These are phyloP conservation scores for Leucaena leucocephala DNA, from an alignment of 306 rosid genomes.

Conservation along the genomic window DNA sequence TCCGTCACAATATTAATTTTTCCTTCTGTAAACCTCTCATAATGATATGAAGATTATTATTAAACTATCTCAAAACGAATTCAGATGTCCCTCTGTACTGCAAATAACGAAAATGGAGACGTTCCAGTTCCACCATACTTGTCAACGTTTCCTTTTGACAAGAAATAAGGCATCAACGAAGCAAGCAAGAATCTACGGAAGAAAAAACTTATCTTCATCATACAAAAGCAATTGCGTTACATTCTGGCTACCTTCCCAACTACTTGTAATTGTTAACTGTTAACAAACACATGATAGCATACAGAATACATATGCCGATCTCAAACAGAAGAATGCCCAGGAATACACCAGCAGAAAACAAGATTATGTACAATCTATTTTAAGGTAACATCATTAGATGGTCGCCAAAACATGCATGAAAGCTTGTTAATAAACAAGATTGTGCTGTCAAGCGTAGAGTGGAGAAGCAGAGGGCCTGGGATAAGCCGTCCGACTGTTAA, in stretches of 20 bases:
- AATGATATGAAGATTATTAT: neutral
- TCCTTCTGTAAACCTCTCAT: neutral
- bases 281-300: constrained; percentile 35
- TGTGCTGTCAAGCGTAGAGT: constrained; percentile 50
- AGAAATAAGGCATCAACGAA: constrained; percentile 3
- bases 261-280: constrained; percentile 30
- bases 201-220: neutral
- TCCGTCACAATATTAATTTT: neutral
- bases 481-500: constrained; percentile 38
- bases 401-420: constrained; percentile 33
- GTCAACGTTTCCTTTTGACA: neutral
- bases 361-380: constrained; percentile 57
- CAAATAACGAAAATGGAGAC: neutral
- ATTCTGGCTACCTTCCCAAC: constrained; percentile 26
- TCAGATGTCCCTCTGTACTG: neutral
- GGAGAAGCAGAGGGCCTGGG: constrained; percentile 79
- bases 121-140: neutral
- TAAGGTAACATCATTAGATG: neutral
- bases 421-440: constrained; percentile 2
- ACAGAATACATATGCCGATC: constrained; percentile 23
- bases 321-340: constrained; percentile 24
- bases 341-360: constrained; percentile 38
- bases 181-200: neutral
- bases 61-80: neutral
- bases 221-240: constrained; percentile 2